Evolutionary conservation across 768 basidiomycete genomes (phyloP).

Genomic region (Macrocybe gigantea): DNA sequence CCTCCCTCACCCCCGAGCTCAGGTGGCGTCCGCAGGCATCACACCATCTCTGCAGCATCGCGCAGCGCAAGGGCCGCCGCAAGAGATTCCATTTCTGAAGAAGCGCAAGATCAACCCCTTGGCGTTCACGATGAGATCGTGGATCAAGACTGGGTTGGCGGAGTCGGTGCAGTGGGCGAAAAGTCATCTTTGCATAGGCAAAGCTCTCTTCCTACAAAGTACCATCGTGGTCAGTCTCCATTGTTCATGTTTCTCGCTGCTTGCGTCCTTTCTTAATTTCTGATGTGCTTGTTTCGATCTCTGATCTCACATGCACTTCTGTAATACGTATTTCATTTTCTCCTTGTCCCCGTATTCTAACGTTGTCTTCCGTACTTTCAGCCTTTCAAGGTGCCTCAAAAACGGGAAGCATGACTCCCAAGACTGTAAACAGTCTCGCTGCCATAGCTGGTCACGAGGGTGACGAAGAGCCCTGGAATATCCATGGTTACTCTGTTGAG

Average conservation of each 20-base stretch:
- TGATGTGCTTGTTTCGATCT: slow-evolving; percentile 6
- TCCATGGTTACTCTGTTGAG: slow-evolving; percentile 48
- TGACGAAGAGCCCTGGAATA: slow-evolving; percentile 86
- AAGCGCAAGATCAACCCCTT: slow-evolving; percentile 43
- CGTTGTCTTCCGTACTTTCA: slow-evolving; percentile 18
- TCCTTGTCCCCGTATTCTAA: slow-evolving; percentile 3
- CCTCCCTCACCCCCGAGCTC: slow-evolving; percentile 35
- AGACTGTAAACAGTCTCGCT: slow-evolving; percentile 75
- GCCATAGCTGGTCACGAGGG: slow-evolving; percentile 85
- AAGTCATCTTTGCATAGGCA: slow-evolving; percentile 77
- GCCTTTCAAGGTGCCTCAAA: slow-evolving; percentile 50
- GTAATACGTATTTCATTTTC: slow-evolving; percentile 13
- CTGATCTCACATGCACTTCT: slow-evolving; percentile 16
- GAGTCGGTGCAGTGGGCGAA: slow-evolving; percentile 79
- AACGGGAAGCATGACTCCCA: slow-evolving; percentile 60
- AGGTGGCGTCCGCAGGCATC: slow-evolving; percentile 68
- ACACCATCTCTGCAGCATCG: slow-evolving; percentile 76
- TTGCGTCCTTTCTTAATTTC: slow-evolving; percentile 2
- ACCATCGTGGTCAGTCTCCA: slow-evolving; percentile 57
- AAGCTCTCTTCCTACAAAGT: slow-evolving; percentile 74
- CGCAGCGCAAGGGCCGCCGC: slow-evolving; percentile 54
- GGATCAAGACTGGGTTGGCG: slow-evolving; percentile 76
- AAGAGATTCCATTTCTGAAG: slow-evolving; percentile 66
- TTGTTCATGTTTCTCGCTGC: slow-evolving; percentile 2
- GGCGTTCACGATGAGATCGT: slow-evolving; percentile 71